phyloP scores from a whole-genome alignment of 176 grass and related monocot species.

The Carex littledalei region DNA sequence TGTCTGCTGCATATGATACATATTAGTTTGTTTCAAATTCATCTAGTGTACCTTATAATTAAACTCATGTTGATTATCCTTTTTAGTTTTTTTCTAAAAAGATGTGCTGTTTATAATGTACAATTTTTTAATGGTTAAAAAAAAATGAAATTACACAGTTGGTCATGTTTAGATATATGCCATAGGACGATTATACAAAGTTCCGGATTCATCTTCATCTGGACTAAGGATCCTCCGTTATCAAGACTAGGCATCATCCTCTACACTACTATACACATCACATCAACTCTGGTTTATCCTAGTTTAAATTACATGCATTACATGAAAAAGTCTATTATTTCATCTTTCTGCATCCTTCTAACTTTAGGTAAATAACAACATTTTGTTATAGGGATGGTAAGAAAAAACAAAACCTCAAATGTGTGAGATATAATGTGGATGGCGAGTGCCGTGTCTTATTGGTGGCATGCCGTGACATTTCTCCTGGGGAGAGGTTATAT shows the following conservation, averaged over 20 bases:
- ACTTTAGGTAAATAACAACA: background rate
- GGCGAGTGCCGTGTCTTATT: slow-evolving; percentile 80
- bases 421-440: slow-evolving; percentile 72
- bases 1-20: background rate
- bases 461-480: slow-evolving; percentile 82
- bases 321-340: background rate
- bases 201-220: background rate
- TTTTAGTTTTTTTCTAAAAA: background rate
- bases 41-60: background rate
- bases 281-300: background rate
- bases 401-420: slow-evolving; percentile 91
- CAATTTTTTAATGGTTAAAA: background rate
- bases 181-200: background rate
- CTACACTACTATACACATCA: background rate
- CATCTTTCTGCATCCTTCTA: background rate
- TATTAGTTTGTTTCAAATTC: background rate
- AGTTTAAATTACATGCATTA: background rate
- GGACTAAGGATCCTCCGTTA: no score
- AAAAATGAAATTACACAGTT: background rate
- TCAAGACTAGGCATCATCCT: background rate
- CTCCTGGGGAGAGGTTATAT: slow-evolving; percentile 76
- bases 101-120: background rate
- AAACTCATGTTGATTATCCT: background rate
- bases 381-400: slow-evolving; percentile 66
- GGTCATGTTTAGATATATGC: background rate